phyloP scores from a whole-genome alignment of 2,329 filamentous ascomycete species.

The Talaromyces sp. region DNA sequence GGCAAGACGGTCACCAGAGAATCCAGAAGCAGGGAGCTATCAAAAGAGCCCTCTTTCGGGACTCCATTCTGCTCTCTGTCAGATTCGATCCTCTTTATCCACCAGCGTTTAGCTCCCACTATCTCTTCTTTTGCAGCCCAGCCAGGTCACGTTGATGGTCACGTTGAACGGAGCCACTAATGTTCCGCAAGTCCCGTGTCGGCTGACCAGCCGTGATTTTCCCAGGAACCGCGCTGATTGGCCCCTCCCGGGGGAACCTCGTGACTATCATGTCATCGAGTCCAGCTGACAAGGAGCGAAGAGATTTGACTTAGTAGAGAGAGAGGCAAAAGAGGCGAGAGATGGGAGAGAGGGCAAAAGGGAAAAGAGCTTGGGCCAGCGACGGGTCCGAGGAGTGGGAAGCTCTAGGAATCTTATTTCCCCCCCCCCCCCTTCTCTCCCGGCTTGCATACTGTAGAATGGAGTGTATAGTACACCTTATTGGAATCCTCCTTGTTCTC shows the following conservation, averaged over 20 bases:
- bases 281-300: conserved; percentile 24
- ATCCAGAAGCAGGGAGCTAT: too few species aligned
- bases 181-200: conserved; percentile 30
- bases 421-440: too few species aligned
- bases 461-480: too few species aligned
- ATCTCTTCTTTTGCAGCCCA: too few species aligned
- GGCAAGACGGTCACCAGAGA: too few species aligned
- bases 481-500: conserved; percentile 3
- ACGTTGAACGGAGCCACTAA: conserved; percentile 11
- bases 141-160: background rate
- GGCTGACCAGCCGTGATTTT: conserved; percentile 45
- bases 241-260: conserved; percentile 16
- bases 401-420: background rate
- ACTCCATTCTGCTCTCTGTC: too few species aligned
- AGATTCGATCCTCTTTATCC: background rate
- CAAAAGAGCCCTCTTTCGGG: too few species aligned
- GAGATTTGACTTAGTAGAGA: too few species aligned
- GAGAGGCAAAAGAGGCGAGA: background rate
- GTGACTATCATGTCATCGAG: conserved; percentile 28
- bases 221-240: conserved; percentile 34
- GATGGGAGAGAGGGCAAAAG: background rate
- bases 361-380: conserved; percentile 25
- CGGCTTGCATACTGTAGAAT: too few species aligned
- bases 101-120: too few species aligned
- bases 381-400: conserved; percentile 12